A percentile compares a stretch with the other conserved stretches of the same genome.
These are phyloP conservation scores for Ampelomyces quisqualis DNA, from an alignment of 2,329 filamentous ascomycete species.

Conservation along the genomic window DNA sequence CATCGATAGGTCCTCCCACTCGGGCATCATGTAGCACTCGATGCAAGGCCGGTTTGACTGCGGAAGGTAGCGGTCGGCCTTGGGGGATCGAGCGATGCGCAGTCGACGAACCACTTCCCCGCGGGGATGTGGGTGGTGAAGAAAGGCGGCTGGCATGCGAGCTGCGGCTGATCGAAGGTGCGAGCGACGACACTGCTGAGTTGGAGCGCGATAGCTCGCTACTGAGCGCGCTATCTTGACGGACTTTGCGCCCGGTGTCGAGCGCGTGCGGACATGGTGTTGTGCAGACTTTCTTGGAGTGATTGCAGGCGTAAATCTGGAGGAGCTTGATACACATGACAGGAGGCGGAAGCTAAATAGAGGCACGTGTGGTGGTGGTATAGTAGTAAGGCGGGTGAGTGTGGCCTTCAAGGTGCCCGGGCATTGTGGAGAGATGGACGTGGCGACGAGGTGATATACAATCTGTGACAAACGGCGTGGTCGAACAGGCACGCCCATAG, in stretches of 20 bases:
- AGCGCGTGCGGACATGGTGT: conserved; percentile 30
- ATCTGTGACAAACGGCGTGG: background rate
- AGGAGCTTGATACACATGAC: conserved; percentile 31
- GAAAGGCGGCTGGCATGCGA: conserved; percentile 1
- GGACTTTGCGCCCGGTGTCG: conserved; percentile 1
- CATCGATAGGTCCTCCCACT: conserved; percentile 13
- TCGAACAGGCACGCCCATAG: too few species aligned
- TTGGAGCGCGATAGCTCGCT: conserved; percentile 7
- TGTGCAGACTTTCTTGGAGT: conserved; percentile 27
- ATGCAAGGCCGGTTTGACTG: conserved; percentile 24
- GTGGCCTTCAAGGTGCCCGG: background rate
- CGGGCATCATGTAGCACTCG: conserved; percentile 24
- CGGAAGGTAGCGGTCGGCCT: conserved; percentile 11
- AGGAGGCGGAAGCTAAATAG: background rate
- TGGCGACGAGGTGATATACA: background rate
- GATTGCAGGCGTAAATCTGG: conserved; percentile 30
- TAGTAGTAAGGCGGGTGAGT: background rate
- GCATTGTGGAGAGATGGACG: background rate
- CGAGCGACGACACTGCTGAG: conserved; percentile 9
- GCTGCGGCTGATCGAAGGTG: background rate
- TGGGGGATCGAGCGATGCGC: background rate
- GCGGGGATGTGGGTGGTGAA: background rate
- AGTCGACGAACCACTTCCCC: too few species aligned
- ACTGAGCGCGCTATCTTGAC: background rate
- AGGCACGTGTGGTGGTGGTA: background rate